phyloP scores from a whole-genome alignment of 306 rosid genomes.

The Quercus wislizeni region DNA sequence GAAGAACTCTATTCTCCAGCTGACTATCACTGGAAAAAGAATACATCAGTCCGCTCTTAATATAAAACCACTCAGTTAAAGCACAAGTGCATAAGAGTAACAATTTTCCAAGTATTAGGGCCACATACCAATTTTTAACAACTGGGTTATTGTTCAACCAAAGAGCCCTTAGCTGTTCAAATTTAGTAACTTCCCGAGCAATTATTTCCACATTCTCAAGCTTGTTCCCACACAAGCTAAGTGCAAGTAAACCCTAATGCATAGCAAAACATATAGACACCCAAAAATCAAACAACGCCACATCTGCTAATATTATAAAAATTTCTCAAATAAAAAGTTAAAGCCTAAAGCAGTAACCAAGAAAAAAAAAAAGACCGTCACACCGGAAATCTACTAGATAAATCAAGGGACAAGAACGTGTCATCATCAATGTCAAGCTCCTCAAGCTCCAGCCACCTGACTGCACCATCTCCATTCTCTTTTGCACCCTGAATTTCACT shows the following conservation, averaged over 20 bases:
- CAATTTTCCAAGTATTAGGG: background rate
- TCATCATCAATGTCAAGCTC: slow-evolving; percentile 72
- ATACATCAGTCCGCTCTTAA: slow-evolving; percentile 21
- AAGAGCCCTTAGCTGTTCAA: slow-evolving; percentile 68
- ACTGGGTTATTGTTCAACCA: slow-evolving; percentile 81
- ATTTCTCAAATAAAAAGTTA: background rate
- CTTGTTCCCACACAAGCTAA: slow-evolving; percentile 80
- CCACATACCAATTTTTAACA: slow-evolving; percentile 43
- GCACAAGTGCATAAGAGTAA: background rate
- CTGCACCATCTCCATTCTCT: slow-evolving; percentile 41
- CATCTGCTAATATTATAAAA: too few species aligned
- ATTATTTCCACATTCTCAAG: slow-evolving; percentile 49
- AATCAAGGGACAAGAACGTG: slow-evolving; percentile 50
- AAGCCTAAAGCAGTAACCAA: too few species aligned
- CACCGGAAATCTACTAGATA: slow-evolving; percentile 69
- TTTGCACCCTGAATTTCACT: slow-evolving; percentile 46
- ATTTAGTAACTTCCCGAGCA: slow-evolving; percentile 62
- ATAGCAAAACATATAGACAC: background rate
- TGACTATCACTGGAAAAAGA: slow-evolving; percentile 41
- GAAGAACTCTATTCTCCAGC: slow-evolving; percentile 45
- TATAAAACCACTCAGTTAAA: background rate
- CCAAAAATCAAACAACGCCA: background rate
- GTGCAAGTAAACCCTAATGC: slow-evolving; percentile 66
- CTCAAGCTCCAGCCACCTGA: slow-evolving; percentile 93
- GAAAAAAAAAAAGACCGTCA: background rate